Evolutionary conservation across 306 rosid species (phyloP).

Genomic region (Delonix regia): DNA sequence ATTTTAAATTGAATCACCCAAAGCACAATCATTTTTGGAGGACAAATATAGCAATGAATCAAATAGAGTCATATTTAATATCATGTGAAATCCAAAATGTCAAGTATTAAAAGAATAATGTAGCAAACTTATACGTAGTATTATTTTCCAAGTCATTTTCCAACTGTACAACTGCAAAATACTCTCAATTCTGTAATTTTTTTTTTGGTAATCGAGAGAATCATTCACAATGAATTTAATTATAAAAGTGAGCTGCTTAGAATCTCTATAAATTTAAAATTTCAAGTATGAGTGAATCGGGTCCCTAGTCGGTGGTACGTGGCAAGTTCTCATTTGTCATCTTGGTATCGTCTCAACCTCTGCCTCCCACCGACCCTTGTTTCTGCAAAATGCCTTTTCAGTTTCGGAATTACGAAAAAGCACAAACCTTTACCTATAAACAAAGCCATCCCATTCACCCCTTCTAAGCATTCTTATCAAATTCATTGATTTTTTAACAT

Average conservation of each 20-base stretch:
- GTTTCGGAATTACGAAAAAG: constrained; percentile 29
- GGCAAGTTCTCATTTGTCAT: constrained; percentile 36
- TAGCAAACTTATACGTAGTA: no score
- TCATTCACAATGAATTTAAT: background rate
- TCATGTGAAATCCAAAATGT: no score
- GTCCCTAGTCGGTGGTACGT: constrained; percentile 57
- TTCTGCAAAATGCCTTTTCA: constrained; percentile 8
- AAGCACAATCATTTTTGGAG: no score
- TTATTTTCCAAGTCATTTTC: no score
- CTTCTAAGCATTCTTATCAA: background rate
- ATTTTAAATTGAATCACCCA: no score
- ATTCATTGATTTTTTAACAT: background rate
- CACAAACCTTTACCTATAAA: no score
- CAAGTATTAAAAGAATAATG: no score
- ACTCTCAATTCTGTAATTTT: no score
- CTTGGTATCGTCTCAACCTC: constrained; percentile 30
- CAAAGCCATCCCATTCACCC: background rate
- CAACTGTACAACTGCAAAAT: no score
- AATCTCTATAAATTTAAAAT: background rate
- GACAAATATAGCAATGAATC: no score
- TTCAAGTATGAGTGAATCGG: background rate
- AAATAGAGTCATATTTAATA: no score
- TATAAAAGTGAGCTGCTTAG: background rate
- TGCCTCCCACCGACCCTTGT: constrained; percentile 44
- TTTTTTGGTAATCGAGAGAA: background rate